Base-by-base conservation (phyloP, 345 rosid species). In the Eucalyptus sp. region DNA sequence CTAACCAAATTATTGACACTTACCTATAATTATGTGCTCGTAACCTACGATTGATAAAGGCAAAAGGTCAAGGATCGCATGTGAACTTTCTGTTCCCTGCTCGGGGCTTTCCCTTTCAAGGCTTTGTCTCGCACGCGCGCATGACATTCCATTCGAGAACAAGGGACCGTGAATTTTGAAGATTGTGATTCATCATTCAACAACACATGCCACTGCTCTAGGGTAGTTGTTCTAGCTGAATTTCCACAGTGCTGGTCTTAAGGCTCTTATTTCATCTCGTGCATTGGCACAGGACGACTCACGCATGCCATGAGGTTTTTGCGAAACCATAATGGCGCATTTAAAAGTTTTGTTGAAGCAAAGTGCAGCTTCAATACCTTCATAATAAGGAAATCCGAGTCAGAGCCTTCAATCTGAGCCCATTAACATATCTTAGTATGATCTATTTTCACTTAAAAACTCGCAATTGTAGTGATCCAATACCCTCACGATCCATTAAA, bases 401-500 rank as follows among this genome's bases (percentile, higher is more conserved):
- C 2, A 13, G 33, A 14, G 76, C 10, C 76, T 16, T 7, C 10
- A 7, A n/a, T 15, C 0, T 37, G 8, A 71, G 44, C 7, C 25
- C 46, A 37, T 71, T 68, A 33, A 16, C 43, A 20, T 71, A 10
- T 71, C 5, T 37, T 71, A 18, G 14, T 14, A n/a, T 64, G 76
- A 64, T n/a, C 10, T 64, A n/a, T 14, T 3, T 64, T 64, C 41
- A n/a, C 41, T 64, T 64, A n/a, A 64, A 64, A 64, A n/a, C 37
- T n/a, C 15, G 18, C 37, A 15, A 64, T 3, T 15, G 1, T n/a
- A 14, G 76, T 14, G 1, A 64, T n/a, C 18, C 10, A n/a, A 56
- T 24, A 56, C 3, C 5, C 62, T 1, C 0, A 1, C 1, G 10
- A n/a, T 64, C 20, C 37, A n/a, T 64, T n/a, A 64, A 64, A 9